phyloP scores from a whole-genome alignment of 2,329 filamentous ascomycete genomes.

The Fusarium newnesense region DNA sequence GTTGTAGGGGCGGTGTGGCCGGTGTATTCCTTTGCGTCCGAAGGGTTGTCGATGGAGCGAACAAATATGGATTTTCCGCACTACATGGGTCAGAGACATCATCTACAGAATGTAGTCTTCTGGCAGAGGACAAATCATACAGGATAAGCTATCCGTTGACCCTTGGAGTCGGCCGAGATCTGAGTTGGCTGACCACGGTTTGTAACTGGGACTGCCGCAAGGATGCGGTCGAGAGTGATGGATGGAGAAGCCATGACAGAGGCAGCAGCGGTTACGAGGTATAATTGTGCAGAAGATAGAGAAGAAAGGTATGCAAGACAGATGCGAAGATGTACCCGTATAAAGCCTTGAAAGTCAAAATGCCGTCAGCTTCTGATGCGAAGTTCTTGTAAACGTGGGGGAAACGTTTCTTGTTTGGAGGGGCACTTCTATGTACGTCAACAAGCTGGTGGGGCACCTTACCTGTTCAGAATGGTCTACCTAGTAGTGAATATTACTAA shows the following conservation, averaged over 20 bases:
- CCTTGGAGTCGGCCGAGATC: slow-evolving; percentile 87
- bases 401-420: slow-evolving; percentile 21
- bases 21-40: slow-evolving; percentile 88
- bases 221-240: slow-evolving; percentile 73
- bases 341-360: slow-evolving; percentile 13
- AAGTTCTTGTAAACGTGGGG: slow-evolving; percentile 31
- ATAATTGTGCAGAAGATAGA: neutral
- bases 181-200: slow-evolving; percentile 88
- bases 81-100: slow-evolving; percentile 55
- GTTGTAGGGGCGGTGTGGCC: slow-evolving; percentile 90
- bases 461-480: neutral
- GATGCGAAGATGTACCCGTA: slow-evolving; percentile 3
- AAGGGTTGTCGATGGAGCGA: slow-evolving; percentile 90
- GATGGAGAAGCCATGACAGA: slow-evolving; percentile 54
- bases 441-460: slow-evolving; percentile 24
- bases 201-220: slow-evolving; percentile 86
- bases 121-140: slow-evolving; percentile 61
- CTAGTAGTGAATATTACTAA: neutral
- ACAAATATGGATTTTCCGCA: slow-evolving; percentile 97
- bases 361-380: slow-evolving; percentile 18
- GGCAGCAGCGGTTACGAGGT: neutral
- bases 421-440: slow-evolving; percentile 7
- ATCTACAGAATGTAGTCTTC: neutral
- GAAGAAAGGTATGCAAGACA: neutral
- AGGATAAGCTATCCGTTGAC: slow-evolving; percentile 91